Evolutionary conservation across 306 rosid genomes (phyloP), one percentile per base, ranked within the genome.

Genomic region (Lagenaria siceraria): DNA sequence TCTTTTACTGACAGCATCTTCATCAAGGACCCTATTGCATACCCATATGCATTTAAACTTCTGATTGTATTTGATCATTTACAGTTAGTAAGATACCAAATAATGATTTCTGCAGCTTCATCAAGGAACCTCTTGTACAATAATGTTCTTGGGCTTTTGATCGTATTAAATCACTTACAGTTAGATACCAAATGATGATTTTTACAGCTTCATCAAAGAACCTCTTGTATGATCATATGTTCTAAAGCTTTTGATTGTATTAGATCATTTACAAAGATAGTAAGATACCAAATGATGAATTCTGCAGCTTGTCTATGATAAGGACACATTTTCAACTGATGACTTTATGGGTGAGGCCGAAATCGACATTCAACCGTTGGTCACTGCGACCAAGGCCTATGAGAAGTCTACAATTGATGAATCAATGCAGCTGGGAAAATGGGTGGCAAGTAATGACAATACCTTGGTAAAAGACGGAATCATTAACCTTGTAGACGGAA

Each of bases 341-440:
- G 98, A 93, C 82, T 91, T 86, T 65, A 93, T 93, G 97, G 98
- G 98, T 2, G 97, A 91, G 73, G 96, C 94, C 7, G 98, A 93
- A 82, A 91, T 93, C 68, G 98, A 93, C 85, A 93, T 93, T 81
- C 91, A 91, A 80, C 97, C 98, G 14, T 83, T 93, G 36, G 89
- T 93, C 8, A 53, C 81, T 25, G 93, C 97, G n/a, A 93, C 98
- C 7, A 86, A 78, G 76, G 92, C 96, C 10, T 80, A 74, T 18
- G 98, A 93, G 88, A 90, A 86, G 78, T 88, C 92, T 0, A n/a
- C 76, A 1, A 60, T 54, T 72, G 72, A 77, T 10, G 88, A 88
- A 72, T 63, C 92, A 0, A 77, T 82, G 82, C 88, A 90, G 80
- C 82, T 90, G 12, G 96, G 90, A 36, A 85, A 85, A 81, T 90